These are phyloP conservation scores for Pythium insidiosum DNA, from an alignment of 352 stramenopile species.

Conservation along the genomic window DNA sequence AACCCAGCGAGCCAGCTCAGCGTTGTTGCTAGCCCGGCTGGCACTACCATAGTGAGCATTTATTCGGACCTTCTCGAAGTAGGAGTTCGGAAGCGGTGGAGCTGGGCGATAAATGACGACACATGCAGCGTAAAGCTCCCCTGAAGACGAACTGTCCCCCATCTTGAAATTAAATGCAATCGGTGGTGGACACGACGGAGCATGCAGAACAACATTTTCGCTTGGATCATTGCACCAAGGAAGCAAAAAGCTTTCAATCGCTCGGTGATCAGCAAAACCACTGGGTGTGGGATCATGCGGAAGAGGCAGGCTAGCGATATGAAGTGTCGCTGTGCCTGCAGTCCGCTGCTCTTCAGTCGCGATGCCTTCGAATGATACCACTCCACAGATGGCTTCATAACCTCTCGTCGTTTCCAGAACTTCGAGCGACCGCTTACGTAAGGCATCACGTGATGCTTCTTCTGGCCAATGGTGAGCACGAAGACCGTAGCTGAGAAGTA, in stretches of 20 bases:
- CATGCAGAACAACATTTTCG: conserved; percentile 17
- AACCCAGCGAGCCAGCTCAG: too few relatives aligned
- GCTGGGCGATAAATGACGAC: conserved; percentile 77
- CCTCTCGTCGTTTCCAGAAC: conserved; percentile 50
- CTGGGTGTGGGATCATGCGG: conserved; percentile 14
- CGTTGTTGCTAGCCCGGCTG: too few relatives aligned
- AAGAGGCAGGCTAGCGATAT: conserved; percentile 13
- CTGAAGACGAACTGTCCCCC: conserved; percentile 60
- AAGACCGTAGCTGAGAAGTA: conserved; percentile 77
- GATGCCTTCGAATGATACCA: conserved; percentile 61
- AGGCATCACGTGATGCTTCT: conserved; percentile 28
- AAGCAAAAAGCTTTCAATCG: conserved; percentile 26
- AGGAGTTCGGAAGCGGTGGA: conserved; percentile 41
- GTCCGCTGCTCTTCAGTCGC: conserved; percentile 10
- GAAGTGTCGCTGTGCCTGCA: conserved; percentile 11
- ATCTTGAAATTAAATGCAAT: conserved; percentile 48
- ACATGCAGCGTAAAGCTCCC: conserved; percentile 69
- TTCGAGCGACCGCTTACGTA: conserved; percentile 56
- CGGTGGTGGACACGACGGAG: conserved; percentile 18
- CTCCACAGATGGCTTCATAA: conserved; percentile 68
- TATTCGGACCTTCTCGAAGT: conserved; percentile 49
- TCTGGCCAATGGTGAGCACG: conserved; percentile 74
- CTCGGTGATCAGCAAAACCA: conserved; percentile 15
- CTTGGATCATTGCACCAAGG: conserved; percentile 24
- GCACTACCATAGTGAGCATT: conserved; percentile 27